Evolutionary conservation across 768 basidiomycete genomes (phyloP).

Genomic region (Bullera alba): DNA sequence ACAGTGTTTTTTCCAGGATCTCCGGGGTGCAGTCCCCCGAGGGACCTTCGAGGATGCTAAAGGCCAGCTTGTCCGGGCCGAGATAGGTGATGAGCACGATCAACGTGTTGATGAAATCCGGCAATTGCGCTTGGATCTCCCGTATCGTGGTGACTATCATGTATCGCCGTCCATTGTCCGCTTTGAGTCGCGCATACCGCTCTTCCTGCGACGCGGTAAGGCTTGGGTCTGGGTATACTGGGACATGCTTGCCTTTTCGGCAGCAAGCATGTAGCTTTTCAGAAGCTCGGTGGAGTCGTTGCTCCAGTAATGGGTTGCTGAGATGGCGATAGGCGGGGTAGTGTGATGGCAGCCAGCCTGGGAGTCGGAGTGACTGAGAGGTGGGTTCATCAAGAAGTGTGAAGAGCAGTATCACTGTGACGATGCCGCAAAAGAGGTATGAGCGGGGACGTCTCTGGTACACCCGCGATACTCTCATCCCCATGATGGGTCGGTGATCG

Average conservation of each 20-base stretch:
- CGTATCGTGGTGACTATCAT: constrained; percentile 31
- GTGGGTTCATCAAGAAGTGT: constrained; percentile 3
- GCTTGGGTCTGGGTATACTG: constrained; percentile 17
- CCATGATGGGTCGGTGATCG: background rate
- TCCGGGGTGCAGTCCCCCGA: constrained; percentile 35
- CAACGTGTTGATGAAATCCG: constrained; percentile 39
- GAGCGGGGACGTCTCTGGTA: background rate
- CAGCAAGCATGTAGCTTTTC: background rate
- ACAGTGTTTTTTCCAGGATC: constrained; percentile 22
- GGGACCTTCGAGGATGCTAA: constrained; percentile 44
- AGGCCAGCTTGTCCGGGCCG: constrained; percentile 21
- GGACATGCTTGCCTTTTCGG: background rate
- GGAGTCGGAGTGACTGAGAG: constrained; percentile 2
- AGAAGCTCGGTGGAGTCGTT: background rate
- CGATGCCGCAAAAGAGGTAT: background rate
- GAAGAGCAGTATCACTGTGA: background rate
- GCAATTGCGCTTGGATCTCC: constrained; percentile 38
- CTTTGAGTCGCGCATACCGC: constrained; percentile 26
- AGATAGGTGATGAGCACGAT: constrained; percentile 28
- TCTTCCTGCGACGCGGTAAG: constrained; percentile 24
- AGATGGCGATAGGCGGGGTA: constrained; percentile 3
- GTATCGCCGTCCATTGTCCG: background rate
- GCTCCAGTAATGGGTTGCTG: background rate
- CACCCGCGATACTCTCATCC: background rate
- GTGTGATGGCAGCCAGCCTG: constrained; percentile 3